Conservation (phyloP, 2,329 filamentous ascomycete species). For the Aspergillus sp. region DNA sequence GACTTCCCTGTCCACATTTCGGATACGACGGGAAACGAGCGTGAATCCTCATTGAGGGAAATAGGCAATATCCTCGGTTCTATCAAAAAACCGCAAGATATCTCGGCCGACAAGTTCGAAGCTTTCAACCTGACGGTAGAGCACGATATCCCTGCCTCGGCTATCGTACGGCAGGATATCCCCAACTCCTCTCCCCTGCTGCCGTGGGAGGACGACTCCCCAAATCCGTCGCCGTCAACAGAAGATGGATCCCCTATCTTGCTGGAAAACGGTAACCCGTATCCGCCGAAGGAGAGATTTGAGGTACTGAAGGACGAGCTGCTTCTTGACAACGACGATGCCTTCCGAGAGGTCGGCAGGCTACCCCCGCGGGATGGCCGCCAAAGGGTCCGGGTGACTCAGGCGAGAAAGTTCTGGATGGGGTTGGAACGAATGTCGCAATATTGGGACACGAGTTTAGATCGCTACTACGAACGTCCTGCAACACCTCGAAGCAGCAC, state of each 20-base stretch:
- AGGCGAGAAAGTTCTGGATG: constrained; percentile 61
- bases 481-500: constrained; percentile 18
- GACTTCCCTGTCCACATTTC: constrained; percentile 52
- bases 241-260: constrained; percentile 29
- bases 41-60: constrained; percentile 34
- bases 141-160: constrained; percentile 33
- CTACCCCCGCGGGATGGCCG: constrained; percentile 46
- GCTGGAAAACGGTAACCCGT: constrained; percentile 51
- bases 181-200: constrained; percentile 38
- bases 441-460: constrained; percentile 62
- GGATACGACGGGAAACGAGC: constrained; percentile 35
- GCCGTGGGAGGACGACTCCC: constrained; percentile 32
- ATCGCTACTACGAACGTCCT: constrained; percentile 53
- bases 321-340: constrained; percentile 55
- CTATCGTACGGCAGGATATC: constrained; percentile 37
- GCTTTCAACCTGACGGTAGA: constrained; percentile 43
- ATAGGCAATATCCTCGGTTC: constrained; percentile 47
- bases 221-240: constrained; percentile 12
- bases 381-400: constrained; percentile 51
- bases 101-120: constrained; percentile 38
- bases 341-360: constrained; percentile 56
- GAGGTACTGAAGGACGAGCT: constrained; percentile 52
- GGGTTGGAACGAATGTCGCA: constrained; percentile 59
- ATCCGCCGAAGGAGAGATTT: constrained; percentile 51
- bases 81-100: constrained; percentile 42